phyloP scores from a whole-genome alignment of 1,284 basidiomycete genomes.

The Schizophyllum commune region DNA sequence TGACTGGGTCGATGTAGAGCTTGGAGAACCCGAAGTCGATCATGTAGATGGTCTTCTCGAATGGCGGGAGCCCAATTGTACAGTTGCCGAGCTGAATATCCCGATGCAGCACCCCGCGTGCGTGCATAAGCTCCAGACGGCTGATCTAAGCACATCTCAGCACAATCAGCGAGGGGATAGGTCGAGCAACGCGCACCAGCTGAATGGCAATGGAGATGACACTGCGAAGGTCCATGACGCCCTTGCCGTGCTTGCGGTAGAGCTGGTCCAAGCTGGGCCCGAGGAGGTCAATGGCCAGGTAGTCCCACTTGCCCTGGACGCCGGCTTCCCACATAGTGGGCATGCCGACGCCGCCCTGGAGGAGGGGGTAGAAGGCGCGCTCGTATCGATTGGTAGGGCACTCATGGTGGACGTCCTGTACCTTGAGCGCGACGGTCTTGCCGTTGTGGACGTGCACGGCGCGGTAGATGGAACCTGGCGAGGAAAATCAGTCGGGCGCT shows the following conservation, averaged over 20 bases:
- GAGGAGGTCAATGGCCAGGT: slow-evolving; percentile 65
- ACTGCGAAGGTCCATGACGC: slow-evolving; percentile 56
- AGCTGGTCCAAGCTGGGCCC: slow-evolving; percentile 61
- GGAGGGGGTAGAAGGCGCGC: slow-evolving; percentile 54
- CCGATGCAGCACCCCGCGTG: slow-evolving; percentile 60
- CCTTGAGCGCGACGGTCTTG: slow-evolving; percentile 60
- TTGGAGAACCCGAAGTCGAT: slow-evolving; percentile 80
- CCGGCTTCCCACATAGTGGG: slow-evolving; percentile 59
- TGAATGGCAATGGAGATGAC: slow-evolving; percentile 69
- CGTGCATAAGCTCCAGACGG: slow-evolving; percentile 65
- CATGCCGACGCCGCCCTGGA: slow-evolving; percentile 69
- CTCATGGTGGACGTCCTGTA: slow-evolving; percentile 58
- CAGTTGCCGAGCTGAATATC: slow-evolving; percentile 75
- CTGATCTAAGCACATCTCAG: slow-evolving; percentile 39
- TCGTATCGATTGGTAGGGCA: slow-evolving; percentile 71
- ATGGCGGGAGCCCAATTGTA: slow-evolving; percentile 47
- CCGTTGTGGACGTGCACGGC: slow-evolving; percentile 48
- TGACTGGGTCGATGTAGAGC: slow-evolving; percentile 56
- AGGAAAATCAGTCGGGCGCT: neutral
- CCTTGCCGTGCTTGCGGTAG: slow-evolving; percentile 45
- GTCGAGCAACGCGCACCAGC: slow-evolving; percentile 38
- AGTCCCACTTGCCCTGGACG: slow-evolving; percentile 56
- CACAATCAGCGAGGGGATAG: neutral
- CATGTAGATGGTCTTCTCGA: slow-evolving; percentile 63
- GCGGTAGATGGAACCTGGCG: slow-evolving; percentile 56